These are phyloP conservation scores for Hymenoscyphus albidus DNA, from an alignment of 2,329 filamentous ascomycete genomes.

Conservation along the genomic window DNA sequence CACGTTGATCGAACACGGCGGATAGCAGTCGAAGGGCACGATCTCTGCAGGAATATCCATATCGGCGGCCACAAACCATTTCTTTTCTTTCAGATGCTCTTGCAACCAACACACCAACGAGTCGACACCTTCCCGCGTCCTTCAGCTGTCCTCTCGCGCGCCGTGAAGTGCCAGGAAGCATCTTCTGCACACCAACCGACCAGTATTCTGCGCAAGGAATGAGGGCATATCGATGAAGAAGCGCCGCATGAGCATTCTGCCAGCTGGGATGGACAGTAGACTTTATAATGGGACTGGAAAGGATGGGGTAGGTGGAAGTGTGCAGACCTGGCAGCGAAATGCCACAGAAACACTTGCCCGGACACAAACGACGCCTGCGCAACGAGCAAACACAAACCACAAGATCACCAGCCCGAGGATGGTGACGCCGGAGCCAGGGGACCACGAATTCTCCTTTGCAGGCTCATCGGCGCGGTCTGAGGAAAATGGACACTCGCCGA, in stretches of 20 bases:
- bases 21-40: not conserved
- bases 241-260: slow-evolving; percentile 40
- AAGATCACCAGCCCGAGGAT: slow-evolving; percentile 50
- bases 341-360: slow-evolving; percentile 28
- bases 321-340: slow-evolving; percentile 31
- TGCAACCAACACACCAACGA: slow-evolving; percentile 1
- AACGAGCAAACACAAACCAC: slow-evolving; percentile 24
- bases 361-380: slow-evolving; percentile 10
- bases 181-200: slow-evolving; percentile 4
- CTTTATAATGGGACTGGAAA: slow-evolving; percentile 35
- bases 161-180: not conserved
- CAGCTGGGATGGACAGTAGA: slow-evolving; percentile 45
- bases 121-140: not conserved
- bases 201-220: slow-evolving; percentile 20
- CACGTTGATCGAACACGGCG: slow-evolving; percentile 1
- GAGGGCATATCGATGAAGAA: slow-evolving; percentile 27
- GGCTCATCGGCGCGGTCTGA: slow-evolving; percentile 17
- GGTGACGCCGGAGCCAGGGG: slow-evolving; percentile 58
- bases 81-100: not conserved
- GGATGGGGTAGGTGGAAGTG: slow-evolving; percentile 25
- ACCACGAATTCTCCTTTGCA: slow-evolving; percentile 24
- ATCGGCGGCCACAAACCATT: not conserved
- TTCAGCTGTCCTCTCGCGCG: not conserved
- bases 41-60: not conserved
- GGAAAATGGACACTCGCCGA: slow-evolving; percentile 31